phyloP scores from a whole-genome alignment of 495 filamentous ascomycete genomes.

The Ascodesmis nigricans region DNA sequence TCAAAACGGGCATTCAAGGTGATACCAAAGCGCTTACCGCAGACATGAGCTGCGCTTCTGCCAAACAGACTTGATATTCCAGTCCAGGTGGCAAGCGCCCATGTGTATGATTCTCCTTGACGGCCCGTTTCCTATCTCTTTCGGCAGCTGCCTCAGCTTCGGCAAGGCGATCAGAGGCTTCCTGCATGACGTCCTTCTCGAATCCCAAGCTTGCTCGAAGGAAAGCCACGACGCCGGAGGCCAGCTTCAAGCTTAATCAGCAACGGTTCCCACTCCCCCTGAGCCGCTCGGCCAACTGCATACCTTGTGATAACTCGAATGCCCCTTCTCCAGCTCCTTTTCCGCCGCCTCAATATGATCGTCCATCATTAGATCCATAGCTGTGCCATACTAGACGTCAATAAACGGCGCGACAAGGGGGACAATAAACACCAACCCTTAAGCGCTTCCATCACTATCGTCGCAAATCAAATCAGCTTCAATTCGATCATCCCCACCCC shows the following conservation, averaged over 20 bases:
- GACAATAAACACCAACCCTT: conserved; percentile 30
- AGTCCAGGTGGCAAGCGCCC: conserved; percentile 59
- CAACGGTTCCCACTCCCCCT: neutral
- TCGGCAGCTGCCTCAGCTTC: conserved; percentile 64
- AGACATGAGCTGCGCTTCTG: conserved; percentile 68
- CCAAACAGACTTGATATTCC: conserved; percentile 60
- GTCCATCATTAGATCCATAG: conserved; percentile 49
- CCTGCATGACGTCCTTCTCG: conserved; percentile 81
- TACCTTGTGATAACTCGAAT: conserved; percentile 79
- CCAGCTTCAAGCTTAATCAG: conserved; percentile 31
- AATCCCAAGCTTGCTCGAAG: conserved; percentile 75
- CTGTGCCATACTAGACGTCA: neutral
- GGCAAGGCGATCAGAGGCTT: conserved; percentile 50
- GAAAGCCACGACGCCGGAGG: conserved; percentile 59
- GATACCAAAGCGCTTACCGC: conserved; percentile 37
- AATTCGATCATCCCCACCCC: neutral
- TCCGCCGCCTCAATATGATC: conserved; percentile 86
- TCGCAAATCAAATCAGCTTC: conserved; percentile 6
- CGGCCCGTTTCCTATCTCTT: conserved; percentile 53
- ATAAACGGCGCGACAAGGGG: neutral
- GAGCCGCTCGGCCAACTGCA: neutral
- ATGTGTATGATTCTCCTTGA: conserved; percentile 31
- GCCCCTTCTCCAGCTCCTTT: conserved; percentile 40
- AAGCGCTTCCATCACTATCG: conserved; percentile 41
- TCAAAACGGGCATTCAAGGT: no score